These are phyloP conservation scores for Aspergillus viridinutans DNA, from an alignment of 2,329 filamentous ascomycete genomes.

Conservation along the genomic window DNA sequence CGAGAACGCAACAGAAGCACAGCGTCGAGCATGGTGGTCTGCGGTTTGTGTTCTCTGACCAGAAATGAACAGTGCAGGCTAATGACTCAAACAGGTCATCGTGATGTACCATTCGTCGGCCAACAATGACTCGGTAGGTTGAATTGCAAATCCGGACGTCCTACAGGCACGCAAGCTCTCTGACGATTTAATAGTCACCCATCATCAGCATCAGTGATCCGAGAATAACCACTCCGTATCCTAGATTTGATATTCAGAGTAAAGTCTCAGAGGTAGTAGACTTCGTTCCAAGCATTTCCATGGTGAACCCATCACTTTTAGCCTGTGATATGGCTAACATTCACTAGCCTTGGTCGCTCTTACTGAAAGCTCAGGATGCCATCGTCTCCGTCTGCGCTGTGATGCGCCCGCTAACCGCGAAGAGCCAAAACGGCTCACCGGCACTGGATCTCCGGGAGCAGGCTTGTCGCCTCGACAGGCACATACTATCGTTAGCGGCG, in stretches of 20 bases:
- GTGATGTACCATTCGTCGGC: constrained; percentile 17
- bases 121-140: constrained; percentile 14
- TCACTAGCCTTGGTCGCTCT: constrained; percentile 17
- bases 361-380: constrained; percentile 17
- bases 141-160: background rate
- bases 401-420: constrained; percentile 9
- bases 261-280: constrained; percentile 15
- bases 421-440: constrained; percentile 4
- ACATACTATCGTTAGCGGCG: background rate
- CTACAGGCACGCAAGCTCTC: background rate
- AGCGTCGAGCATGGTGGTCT: constrained; percentile 24
- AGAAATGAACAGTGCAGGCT: background rate
- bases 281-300: too few species aligned
- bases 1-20: constrained; percentile 12
- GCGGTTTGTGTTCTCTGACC: constrained; percentile 12
- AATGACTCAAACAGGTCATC: constrained; percentile 11
- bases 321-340: background rate
- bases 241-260: constrained; percentile 10
- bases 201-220: constrained; percentile 16
- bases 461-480: background rate
- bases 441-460: background rate
- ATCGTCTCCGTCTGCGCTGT: constrained; percentile 5
- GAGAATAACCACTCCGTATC: constrained; percentile 22
- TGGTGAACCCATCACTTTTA: background rate
- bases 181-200: constrained; percentile 12